Conservation (phyloP, 306 rosid species). For the Rosa lucieae region DNA sequence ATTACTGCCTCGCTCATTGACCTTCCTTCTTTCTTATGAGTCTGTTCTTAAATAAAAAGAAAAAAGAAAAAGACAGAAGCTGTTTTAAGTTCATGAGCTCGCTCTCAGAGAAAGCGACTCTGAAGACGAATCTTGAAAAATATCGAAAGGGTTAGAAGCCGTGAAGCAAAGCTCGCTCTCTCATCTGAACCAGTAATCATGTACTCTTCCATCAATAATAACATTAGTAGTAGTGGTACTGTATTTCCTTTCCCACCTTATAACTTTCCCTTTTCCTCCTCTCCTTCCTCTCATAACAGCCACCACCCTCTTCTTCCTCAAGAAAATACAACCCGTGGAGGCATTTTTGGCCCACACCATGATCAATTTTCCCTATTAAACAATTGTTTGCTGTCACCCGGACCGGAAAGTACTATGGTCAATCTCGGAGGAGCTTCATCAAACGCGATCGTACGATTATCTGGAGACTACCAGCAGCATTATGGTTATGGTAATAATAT, state of each 20-base stretch:
- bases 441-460: not conserved
- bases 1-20: not conserved
- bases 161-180: not conserved
- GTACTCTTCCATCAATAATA: constrained; percentile 51
- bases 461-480: constrained; percentile 13
- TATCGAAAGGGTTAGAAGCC: not conserved
- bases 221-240: not conserved
- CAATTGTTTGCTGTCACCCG: constrained; percentile 15
- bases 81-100: constrained; percentile 16
- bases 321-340: not conserved
- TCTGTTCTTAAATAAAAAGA: too few relatives aligned
- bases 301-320: constrained; percentile 26
- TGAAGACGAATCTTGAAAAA: constrained; percentile 13
- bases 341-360: constrained; percentile 26
- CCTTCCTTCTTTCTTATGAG: not conserved
- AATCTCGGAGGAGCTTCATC: constrained; percentile 20
- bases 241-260: constrained; percentile 39
- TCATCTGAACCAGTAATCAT: constrained; percentile 27
- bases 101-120: not conserved
- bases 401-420: constrained; percentile 31
- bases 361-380: constrained; percentile 34
- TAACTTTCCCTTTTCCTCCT: constrained; percentile 48
- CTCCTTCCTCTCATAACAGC: constrained; percentile 7
- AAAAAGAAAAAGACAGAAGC: not conserved
- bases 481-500: not conserved